These are phyloP conservation scores for Baeospora myosura DNA, from an alignment of 1,284 basidiomycete genomes.

Conservation along the genomic window DNA sequence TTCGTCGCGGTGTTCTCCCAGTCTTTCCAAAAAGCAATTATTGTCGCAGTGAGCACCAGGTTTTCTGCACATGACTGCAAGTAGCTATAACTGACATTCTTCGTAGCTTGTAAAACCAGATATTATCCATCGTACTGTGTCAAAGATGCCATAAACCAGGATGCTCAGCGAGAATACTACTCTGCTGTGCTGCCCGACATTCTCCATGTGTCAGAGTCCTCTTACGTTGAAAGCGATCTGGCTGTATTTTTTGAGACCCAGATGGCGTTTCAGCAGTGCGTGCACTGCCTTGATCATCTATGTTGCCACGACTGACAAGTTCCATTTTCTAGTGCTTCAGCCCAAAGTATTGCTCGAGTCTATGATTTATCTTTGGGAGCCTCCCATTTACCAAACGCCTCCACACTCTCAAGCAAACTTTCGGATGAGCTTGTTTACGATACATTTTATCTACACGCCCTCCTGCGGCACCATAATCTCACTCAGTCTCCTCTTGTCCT, in stretches of 20 bases:
- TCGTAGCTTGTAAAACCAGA: slow-evolving; percentile 9
- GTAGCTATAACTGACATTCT: neutral
- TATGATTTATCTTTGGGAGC: slow-evolving; percentile 11
- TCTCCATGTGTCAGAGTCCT: slow-evolving; percentile 10
- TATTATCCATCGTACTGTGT: slow-evolving; percentile 10
- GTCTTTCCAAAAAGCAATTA: slow-evolving; percentile 8
- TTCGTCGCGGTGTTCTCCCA: slow-evolving; percentile 9
- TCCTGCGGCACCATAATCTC: neutral
- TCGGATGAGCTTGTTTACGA: slow-evolving; percentile 10
- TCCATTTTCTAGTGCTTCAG: slow-evolving; percentile 10
- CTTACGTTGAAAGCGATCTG: slow-evolving; percentile 6
- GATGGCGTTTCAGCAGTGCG: neutral
- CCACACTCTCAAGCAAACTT: slow-evolving; percentile 3
- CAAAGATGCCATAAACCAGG: neutral
- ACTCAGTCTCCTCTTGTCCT: neutral
- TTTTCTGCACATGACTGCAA: neutral
- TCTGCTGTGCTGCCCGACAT: slow-evolving; percentile 1
- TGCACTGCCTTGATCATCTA: neutral
- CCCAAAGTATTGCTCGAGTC: slow-evolving; percentile 11
- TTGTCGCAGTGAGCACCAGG: slow-evolving; percentile 8
- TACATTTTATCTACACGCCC: slow-evolving; percentile 7
- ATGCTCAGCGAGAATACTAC: slow-evolving; percentile 4
- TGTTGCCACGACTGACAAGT: neutral
- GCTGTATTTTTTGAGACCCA: neutral
- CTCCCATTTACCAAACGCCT: neutral